Evolutionary conservation across 2,329 filamentous ascomycete species (phyloP), one percentile per base, ranked within the genome.

Genomic region (Rhinocladiella similis): DNA sequence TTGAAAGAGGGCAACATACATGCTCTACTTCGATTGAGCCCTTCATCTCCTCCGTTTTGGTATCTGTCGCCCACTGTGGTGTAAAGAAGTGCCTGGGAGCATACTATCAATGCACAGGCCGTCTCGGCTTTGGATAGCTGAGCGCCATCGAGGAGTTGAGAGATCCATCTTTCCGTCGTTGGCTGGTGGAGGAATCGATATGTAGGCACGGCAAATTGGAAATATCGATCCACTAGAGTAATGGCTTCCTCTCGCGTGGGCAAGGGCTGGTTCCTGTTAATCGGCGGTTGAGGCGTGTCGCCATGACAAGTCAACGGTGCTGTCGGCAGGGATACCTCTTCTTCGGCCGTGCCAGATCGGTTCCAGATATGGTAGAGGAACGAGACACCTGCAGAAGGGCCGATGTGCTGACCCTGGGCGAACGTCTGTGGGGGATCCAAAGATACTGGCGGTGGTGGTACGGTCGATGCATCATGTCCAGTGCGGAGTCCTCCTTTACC

Each of bases 331-430:
- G 77, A 61, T 0, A 70, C 66, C 42, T 79, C 76, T 16, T 70
- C 67, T 6, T 74, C 70, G 1, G 60, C 63, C 0, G 38, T 45
- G 33, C 53, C 59, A 27, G 46, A 46, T 18, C 47, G 63, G 66
- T 86, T 67, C 83, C 87, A 72, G 80, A 84, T 72, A 80, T 85
- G 83, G 70, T 87, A 50, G 76, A 88, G 68, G 73, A 85, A 73
- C 64, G 79, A 69, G 66, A 77, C 64, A 58, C 74, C 59, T 70
- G 79, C 71, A 12, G 78, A 79, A 9, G 75, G 73, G 29, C 79
- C 79, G 36, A 79, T 72, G 54, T 78, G 77, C 47, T 81, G 75
- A 3, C 76, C 78, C 57, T 76, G 72, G 6, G 77, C 56, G 46
- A 65, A 65, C 1, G 61, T 60, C 39, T 63, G 57, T 2, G 60